Base-by-base conservation (phyloP, 345 rosid genomes). In the Trapa incisa region DNA sequence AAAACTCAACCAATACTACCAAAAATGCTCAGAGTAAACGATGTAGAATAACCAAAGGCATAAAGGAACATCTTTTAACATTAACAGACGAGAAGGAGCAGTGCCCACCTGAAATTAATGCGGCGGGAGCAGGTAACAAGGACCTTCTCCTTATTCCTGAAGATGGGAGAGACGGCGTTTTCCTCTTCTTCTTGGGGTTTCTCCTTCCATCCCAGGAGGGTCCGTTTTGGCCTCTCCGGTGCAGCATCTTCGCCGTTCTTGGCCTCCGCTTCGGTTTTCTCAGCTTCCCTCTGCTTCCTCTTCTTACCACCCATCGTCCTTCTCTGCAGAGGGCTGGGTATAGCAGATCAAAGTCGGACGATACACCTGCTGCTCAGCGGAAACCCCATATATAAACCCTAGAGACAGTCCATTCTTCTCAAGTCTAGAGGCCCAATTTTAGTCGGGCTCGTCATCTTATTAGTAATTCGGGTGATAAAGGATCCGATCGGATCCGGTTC, bases 71-170 rank as follows among this genome's bases (percentile, higher is more conserved):
- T 61, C 35, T 12, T 37, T 37, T 45, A 14, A 15, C 47, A 10
- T 65, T 65, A 43, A 8, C 45, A 54, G 15, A 32, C 4, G 5
- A 8, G 8, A 15, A 53, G 13, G 41, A 33, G 29, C 37, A 12
- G 17, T 22, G 37, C 52, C 64, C 65, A 89, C 97, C 96, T 87
- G 85, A 29, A 91, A 82, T 80, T 91, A 74, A 91, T 95, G 12
- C 96, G 87, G 33, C 99, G 91, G 37, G 97, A 95, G 57, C 99
- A 95, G 35, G 96, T 91, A 33, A 91, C 91, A 70, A 95, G 81
- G 60, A 91, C 96, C 79, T 91, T 95, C 76, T 95, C 99, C 76
- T 89, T 95, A 71, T 89, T 95, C 83, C 99, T 89, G 72, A 91
- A 94, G 37, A 29, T 73, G 0, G 70, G 71, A 65, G 73, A 37